A percentile compares a stretch with the other conserved stretches of the same genome.
These are phyloP conservation scores for Plasmodium vinckei DNA, from an alignment of 169 alveolate species.

Conservation along the genomic window DNA sequence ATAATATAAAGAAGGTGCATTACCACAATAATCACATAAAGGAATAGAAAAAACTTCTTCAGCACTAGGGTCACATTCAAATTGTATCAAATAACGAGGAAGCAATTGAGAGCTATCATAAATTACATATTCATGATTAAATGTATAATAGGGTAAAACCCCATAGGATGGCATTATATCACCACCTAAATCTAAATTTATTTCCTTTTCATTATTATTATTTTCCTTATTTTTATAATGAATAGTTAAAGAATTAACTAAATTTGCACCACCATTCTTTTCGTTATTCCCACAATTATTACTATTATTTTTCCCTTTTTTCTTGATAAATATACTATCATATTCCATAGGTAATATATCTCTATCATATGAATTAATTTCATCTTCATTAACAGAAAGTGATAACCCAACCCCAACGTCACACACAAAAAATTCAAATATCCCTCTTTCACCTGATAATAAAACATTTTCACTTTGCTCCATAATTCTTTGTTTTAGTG, in stretches of 20 bases:
- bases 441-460: constrained; percentile 86
- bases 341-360: constrained; percentile 84
- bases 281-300: constrained; percentile 73
- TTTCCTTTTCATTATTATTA: constrained; percentile 51
- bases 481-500: constrained; percentile 31
- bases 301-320: constrained; percentile 22
- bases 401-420: constrained; percentile 91
- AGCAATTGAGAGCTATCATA: constrained; percentile 91
- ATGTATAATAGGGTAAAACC: constrained; percentile 91
- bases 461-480: constrained; percentile 78
- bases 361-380: constrained; percentile 76
- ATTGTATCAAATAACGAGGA: constrained; percentile 89
- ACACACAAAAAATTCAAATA: constrained; percentile 90
- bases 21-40: constrained; percentile 92
- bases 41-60: constrained; percentile 92
- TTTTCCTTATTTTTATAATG: constrained; percentile 16
- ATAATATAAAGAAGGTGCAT: constrained; percentile 90
- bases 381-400: constrained; percentile 76
- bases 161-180: constrained; percentile 84
- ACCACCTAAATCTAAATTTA: constrained; percentile 65
- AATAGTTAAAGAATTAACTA: background rate
- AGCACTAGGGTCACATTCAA: constrained; percentile 90
- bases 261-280: constrained; percentile 5
- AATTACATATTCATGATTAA: constrained; percentile 88
- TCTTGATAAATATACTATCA: constrained; percentile 87